Conservation (phyloP, 176 grass and related monocot species). For the Avena eriantha region DNA sequence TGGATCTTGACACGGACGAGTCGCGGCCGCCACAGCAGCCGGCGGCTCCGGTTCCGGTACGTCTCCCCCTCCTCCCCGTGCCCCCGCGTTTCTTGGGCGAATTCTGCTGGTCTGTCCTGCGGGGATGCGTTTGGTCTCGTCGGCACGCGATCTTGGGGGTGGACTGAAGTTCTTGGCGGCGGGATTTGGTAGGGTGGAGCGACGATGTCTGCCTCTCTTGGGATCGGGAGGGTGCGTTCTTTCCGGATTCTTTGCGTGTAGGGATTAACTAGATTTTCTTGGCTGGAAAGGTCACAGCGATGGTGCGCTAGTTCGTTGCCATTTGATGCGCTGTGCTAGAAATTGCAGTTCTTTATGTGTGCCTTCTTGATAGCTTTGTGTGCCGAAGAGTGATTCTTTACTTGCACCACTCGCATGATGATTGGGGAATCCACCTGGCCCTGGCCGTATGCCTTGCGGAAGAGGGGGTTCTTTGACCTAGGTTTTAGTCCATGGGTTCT, state of each 20-base stretch:
- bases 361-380: not conserved
- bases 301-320: not conserved
- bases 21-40: not conserved
- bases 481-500: constrained; percentile 33
- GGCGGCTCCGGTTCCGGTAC: not conserved
- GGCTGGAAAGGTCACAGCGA: not conserved
- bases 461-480: constrained; percentile 30
- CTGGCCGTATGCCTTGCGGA: not conserved
- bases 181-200: not conserved
- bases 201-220: not conserved
- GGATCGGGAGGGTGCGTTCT: not conserved
- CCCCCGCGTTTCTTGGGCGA: not conserved
- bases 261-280: constrained; percentile 13
- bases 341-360: not conserved
- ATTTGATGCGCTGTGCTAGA: not conserved
- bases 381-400: constrained; percentile 26
- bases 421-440: not conserved
- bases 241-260: constrained; percentile 32
- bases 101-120: not conserved
- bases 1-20: constrained; percentile 30
- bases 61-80: not conserved
- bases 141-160: not conserved
- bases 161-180: constrained; percentile 3
- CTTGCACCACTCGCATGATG: not conserved
- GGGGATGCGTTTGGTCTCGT: not conserved